Evolutionary conservation across 192 early-diverging fungal species (phyloP).

Genomic region (Umbelopsis isabellina): DNA sequence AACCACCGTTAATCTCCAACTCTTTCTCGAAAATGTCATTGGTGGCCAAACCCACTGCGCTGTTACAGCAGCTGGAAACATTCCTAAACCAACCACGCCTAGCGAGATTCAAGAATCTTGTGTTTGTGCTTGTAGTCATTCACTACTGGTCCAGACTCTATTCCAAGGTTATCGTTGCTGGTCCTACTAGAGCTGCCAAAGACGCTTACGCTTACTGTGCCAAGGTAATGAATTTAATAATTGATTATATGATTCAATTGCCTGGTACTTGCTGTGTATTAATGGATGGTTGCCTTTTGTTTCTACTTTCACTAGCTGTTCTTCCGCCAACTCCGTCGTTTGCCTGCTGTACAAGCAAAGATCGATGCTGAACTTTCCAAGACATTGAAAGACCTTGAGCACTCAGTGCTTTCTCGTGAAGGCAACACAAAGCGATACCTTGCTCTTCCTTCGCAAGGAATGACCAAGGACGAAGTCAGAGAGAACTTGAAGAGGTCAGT

Average conservation of each 20-base stretch:
- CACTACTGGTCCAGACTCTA: slow-evolving; percentile 48
- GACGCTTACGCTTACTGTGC: slow-evolving; percentile 48
- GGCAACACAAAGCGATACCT: slow-evolving; percentile 66
- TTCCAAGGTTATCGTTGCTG: slow-evolving; percentile 56
- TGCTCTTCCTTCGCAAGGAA: slow-evolving; percentile 65
- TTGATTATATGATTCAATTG: not conserved
- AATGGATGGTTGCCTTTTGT: slow-evolving; percentile 12
- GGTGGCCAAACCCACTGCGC: not conserved
- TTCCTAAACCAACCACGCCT: slow-evolving; percentile 49
- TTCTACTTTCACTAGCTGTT: slow-evolving; percentile 38
- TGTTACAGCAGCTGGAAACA: slow-evolving; percentile 6
- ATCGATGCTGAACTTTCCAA: slow-evolving; percentile 81
- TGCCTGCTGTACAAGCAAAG: slow-evolving; percentile 60
- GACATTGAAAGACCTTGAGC: slow-evolving; percentile 78
- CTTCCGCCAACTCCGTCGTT: slow-evolving; percentile 49
- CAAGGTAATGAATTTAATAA: slow-evolving; percentile 44
- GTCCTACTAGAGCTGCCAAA: slow-evolving; percentile 49
- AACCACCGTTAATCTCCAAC: no score
- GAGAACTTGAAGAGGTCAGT: slow-evolving; percentile 63
- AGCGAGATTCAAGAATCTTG: slow-evolving; percentile 57
- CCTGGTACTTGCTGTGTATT: not conserved
- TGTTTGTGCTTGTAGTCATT: slow-evolving; percentile 63
- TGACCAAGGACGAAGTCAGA: slow-evolving; percentile 64
- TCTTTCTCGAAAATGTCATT: not conserved
- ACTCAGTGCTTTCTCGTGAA: slow-evolving; percentile 68